Conservation (phyloP, 495 filamentous ascomycete genomes). For the Talaromyces borbonicus region DNA sequence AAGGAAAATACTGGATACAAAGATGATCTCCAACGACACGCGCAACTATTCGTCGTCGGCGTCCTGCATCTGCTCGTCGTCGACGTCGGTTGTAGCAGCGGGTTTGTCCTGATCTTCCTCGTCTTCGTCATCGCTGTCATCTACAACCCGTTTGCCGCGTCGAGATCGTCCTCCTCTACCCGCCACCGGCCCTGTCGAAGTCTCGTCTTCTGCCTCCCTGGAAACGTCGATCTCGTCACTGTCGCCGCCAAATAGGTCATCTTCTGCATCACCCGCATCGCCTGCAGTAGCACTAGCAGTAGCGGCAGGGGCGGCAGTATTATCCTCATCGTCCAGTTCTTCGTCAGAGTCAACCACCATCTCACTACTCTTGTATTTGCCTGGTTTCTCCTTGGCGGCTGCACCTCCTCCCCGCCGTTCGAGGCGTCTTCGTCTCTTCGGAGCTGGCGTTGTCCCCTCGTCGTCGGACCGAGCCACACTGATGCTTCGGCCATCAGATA, state of each 20-base stretch:
- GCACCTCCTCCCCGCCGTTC: conserved; percentile 47
- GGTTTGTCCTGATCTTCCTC: conserved; percentile 22
- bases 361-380: conserved; percentile 74
- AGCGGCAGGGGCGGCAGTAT: conserved; percentile 17
- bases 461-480: conserved; percentile 20
- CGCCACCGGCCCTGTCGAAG: conserved; percentile 8
- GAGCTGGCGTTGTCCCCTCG: conserved; percentile 25
- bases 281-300: conserved; percentile 32
- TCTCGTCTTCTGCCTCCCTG: conserved; percentile 21
- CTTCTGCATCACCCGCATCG: conserved; percentile 16
- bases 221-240: conserved; percentile 24
- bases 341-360: conserved; percentile 67
- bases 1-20: not conserved
- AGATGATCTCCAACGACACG: not conserved
- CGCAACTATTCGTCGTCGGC: conserved; percentile 6
- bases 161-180: conserved; percentile 31
- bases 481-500: conserved; percentile 19
- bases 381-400: conserved; percentile 42
- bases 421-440: conserved; percentile 42
- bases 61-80: conserved; percentile 19
- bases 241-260: conserved; percentile 14
- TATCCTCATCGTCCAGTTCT: conserved; percentile 33
- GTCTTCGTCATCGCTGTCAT: conserved; percentile 39
- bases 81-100: conserved; percentile 8
- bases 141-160: conserved; percentile 27